phyloP scores from a whole-genome alignment of 805 yeast species.

The Wickerhamiella alocasiicola region DNA sequence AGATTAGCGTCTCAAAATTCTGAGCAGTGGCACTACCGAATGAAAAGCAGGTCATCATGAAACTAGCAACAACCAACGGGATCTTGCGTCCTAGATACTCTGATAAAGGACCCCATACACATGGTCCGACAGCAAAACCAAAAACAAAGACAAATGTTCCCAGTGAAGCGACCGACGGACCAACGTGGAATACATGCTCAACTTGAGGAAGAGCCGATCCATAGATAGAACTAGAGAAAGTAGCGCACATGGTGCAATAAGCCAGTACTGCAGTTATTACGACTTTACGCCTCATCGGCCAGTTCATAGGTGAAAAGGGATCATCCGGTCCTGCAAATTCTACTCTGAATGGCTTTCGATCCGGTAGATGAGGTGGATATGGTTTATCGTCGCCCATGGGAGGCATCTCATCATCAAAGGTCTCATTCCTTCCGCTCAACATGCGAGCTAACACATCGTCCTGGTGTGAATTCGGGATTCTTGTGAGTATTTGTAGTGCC shows the following conservation, averaged over 20 bases:
- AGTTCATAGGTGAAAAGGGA: constrained; percentile 70
- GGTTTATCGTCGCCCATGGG: constrained; percentile 6
- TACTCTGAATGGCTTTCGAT: constrained; percentile 11
- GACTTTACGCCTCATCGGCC: constrained; percentile 41
- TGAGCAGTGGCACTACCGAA: constrained; percentile 71
- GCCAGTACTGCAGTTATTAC: constrained; percentile 36
- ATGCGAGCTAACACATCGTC: constrained; percentile 4
- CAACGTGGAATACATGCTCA: constrained; percentile 39
- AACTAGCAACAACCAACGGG: constrained; percentile 43
- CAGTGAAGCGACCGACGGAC: constrained; percentile 55
- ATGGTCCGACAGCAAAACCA: constrained; percentile 90
- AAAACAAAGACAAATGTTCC: constrained; percentile 74
- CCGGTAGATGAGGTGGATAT: constrained; percentile 3
- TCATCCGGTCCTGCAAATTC: constrained; percentile 33
- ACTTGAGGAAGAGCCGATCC: constrained; percentile 31
- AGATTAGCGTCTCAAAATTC: constrained; percentile 54
- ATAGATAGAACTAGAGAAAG: constrained; percentile 78
- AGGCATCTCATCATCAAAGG: not conserved
- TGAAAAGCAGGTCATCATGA: constrained; percentile 47
- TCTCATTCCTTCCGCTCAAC: not conserved
- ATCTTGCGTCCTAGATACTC: constrained; percentile 62
- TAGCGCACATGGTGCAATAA: constrained; percentile 37
- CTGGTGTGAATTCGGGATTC: not conserved
- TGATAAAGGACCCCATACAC: constrained; percentile 81
- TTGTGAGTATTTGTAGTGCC: not conserved